Base-by-base conservation (phyloP, 176 grass and related monocot species). In the Tillandsia fasciculata region DNA sequence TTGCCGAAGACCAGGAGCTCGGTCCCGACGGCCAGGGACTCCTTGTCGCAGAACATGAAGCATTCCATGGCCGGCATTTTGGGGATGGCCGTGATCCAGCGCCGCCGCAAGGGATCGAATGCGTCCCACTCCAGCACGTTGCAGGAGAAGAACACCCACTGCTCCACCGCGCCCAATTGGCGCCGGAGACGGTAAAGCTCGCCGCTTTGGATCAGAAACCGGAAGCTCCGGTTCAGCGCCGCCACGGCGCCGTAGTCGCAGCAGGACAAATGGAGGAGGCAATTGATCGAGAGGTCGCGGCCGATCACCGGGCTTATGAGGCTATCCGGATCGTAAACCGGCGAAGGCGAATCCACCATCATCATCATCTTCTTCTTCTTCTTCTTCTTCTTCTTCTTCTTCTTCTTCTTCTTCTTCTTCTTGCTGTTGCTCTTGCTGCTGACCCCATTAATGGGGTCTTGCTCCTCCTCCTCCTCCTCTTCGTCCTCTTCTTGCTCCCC, bases 111-210 rank as follows among this genome's bases (percentile, higher is more conserved):
- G 11, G 93, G 93, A 64, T 97, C 93, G 79, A 87, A 97, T 3
- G 89, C 93, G 50, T 87, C 93, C 93, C 93, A 97, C 84, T 97
- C 86, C 42, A 87, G 83, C 53, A 90, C 66, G 33, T 87, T 87
- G 77, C 93, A 97, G 7, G 89, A 97, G 82, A 97, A 97, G 75
- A 92, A 97, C 1, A 97, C 88, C 93, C 93, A 92, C 51, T 97
- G 89, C 79, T 97, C 93, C 14, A 81, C 77, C 64, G 92, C 92
- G 51, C 86, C 89, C 13, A 68, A 65, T 65, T 23, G 70, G 1
- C 89, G 77, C 28, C 93, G 82, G 52, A 81, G 84, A 74, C 76
- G 84, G 79, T 90, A 97, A 20, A 97, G 71, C 18, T 89, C 86
- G 52, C 93, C 93, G 29, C 52, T 86, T 12, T 65, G 82, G 27